Percentiles rank a stretch among this genome's conserved stretches.
These are phyloP conservation scores for Alternaria ventricosa DNA, from an alignment of 2,329 filamentous ascomycete genomes.

Conservation along the genomic window DNA sequence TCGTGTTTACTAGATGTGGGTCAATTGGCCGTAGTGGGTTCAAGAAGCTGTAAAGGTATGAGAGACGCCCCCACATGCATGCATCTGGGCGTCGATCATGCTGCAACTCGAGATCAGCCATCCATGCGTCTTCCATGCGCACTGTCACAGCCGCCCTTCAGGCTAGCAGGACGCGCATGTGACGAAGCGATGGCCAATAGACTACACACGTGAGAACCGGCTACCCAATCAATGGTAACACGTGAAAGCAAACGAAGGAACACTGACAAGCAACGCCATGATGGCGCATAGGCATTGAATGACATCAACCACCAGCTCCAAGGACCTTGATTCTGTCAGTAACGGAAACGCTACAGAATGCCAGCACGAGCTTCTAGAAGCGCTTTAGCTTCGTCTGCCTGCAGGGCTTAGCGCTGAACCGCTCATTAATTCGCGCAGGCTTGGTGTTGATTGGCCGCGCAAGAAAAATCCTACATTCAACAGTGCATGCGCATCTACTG, in stretches of 20 bases:
- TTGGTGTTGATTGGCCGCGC: slow-evolving; percentile 11
- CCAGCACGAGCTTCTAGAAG: slow-evolving; percentile 17
- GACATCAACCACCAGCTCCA: not conserved
- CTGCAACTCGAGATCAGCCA: slow-evolving; percentile 7
- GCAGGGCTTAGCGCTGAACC: not conserved
- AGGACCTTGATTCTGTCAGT: not conserved
- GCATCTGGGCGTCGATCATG: slow-evolving; percentile 14
- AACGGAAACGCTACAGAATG: slow-evolving; percentile 6
- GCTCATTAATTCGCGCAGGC: not conserved
- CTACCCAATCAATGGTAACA: slow-evolving; percentile 7
- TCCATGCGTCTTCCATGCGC: slow-evolving; percentile 1
- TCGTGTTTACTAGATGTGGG: slow-evolving; percentile 7
- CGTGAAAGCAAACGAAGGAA: not conserved
- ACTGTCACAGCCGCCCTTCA: not conserved
- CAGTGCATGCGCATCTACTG: not conserved
- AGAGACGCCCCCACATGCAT: slow-evolving; percentile 1
- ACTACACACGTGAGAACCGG: slow-evolving; percentile 25
- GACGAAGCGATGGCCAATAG: slow-evolving; percentile 18
- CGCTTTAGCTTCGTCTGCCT: not conserved
- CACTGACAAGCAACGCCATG: not conserved
- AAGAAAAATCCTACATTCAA: not conserved
- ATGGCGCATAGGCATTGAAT: not conserved
- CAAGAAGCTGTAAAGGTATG: not conserved
- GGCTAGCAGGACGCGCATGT: slow-evolving; percentile 22
- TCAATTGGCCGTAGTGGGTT: slow-evolving; percentile 15